These are phyloP conservation scores for Citrus hindsii DNA, from an alignment of 345 rosid genomes.

Conservation along the genomic window DNA sequence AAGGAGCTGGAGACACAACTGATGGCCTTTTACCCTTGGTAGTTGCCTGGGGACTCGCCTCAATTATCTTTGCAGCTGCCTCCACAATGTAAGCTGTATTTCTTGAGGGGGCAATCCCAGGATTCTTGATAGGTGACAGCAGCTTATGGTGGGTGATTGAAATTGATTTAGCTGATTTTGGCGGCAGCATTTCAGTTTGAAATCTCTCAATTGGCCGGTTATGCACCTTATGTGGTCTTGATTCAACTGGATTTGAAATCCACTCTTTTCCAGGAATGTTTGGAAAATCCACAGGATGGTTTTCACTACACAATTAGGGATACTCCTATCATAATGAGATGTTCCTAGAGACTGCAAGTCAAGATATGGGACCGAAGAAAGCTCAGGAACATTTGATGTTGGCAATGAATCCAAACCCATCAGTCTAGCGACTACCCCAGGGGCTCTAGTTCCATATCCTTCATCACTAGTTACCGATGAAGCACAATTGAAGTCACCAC, in stretches of 20 bases:
- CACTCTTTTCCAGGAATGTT: constrained; percentile 34
- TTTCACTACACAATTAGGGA: constrained; percentile 36
- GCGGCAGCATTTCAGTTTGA: constrained; percentile 76
- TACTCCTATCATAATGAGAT: constrained; percentile 26
- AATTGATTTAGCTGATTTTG: constrained; percentile 69
- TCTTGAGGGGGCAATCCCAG: constrained; percentile 48
- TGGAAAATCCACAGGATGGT: constrained; percentile 36
- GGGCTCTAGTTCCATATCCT: constrained; percentile 56
- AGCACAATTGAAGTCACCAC: constrained; percentile 52
- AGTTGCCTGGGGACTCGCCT: constrained; percentile 52
- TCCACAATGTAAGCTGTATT: constrained; percentile 64
- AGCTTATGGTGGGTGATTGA: constrained; percentile 58
- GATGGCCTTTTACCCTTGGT: constrained; percentile 39
- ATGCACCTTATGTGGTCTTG: constrained; percentile 36
- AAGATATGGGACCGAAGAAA: constrained; percentile 32
- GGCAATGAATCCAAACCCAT: constrained; percentile 97
- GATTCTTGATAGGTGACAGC: constrained; percentile 72
- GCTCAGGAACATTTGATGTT: constrained; percentile 35
- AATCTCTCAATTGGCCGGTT: constrained; percentile 64
- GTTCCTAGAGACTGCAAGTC: constrained; percentile 29
- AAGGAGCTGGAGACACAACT: constrained; percentile 57
- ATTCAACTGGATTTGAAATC: constrained; percentile 31
- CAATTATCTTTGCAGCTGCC: constrained; percentile 82
- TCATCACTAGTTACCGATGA: constrained; percentile 75
- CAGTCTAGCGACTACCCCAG: constrained; percentile 90